phyloP scores from a whole-genome alignment of 495 filamentous ascomycete genomes.

The Aspergillus nanangensis region DNA sequence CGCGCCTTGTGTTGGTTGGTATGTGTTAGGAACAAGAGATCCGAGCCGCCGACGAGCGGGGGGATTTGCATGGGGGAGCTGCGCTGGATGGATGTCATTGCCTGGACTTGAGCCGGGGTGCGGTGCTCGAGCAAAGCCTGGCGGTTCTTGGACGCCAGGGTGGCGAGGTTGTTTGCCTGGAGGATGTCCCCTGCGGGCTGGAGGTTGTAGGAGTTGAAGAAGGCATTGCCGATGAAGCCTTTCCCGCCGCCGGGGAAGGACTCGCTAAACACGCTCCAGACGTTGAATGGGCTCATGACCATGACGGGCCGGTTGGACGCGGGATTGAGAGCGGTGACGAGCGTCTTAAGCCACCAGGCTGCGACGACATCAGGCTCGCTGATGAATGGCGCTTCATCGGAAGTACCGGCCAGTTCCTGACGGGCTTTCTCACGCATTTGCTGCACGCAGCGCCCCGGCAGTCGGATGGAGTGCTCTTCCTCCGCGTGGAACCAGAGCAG shows the following conservation, averaged over 20 bases:
- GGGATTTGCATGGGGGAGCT: not conserved
- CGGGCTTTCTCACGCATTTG: slow-evolving; percentile 9
- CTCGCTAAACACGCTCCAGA: slow-evolving; percentile 8
- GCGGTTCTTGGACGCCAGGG: too few relatives aligned
- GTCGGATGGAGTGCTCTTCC: slow-evolving; percentile 18
- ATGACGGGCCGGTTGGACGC: slow-evolving; percentile 10
- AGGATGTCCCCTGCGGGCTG: too few relatives aligned
- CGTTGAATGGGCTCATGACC: slow-evolving; percentile 22
- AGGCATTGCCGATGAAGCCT: too few relatives aligned
- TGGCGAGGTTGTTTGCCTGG: too few relatives aligned
- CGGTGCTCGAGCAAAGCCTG: slow-evolving; percentile 29
- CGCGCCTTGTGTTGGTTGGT: slow-evolving; percentile 10
- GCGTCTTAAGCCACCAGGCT: slow-evolving; percentile 19
- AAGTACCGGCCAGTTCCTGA: slow-evolving; percentile 4
- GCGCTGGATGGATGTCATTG: slow-evolving; percentile 3
- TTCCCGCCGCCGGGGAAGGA: slow-evolving; percentile 7
- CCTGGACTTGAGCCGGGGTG: slow-evolving; percentile 9
- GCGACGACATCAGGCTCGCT: slow-evolving; percentile 25
- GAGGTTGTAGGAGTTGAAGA: too few relatives aligned
- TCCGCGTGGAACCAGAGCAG: slow-evolving; percentile 23
- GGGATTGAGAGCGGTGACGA: slow-evolving; percentile 9
- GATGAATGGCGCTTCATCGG: slow-evolving; percentile 12
- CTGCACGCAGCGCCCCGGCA: slow-evolving; percentile 13
- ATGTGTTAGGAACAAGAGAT: slow-evolving; percentile 1
- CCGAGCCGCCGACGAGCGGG: not conserved